Conservation (phyloP, 441 rosid genomes). For the Jatropha podagrica region DNA sequence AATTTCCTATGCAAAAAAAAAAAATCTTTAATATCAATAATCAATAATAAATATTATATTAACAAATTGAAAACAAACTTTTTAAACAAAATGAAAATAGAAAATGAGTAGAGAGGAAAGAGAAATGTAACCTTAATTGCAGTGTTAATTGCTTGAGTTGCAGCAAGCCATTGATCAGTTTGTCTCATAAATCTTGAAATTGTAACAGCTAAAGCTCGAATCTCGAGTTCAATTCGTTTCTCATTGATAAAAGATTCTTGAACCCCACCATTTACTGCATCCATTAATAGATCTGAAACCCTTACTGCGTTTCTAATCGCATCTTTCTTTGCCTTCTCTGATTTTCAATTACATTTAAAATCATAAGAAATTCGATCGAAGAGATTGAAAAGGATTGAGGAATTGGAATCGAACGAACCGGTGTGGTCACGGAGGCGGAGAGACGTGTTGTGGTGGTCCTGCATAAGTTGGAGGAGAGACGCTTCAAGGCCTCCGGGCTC, state of each 20-base stretch:
- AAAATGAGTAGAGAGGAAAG: not conserved
- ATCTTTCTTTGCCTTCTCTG: constrained; percentile 72
- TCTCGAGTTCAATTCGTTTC: constrained; percentile 71
- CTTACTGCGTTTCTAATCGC: constrained; percentile 51
- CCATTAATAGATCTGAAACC: constrained; percentile 69
- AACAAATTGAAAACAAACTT: too few species aligned
- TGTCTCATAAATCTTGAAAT: constrained; percentile 58
- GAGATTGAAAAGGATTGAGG: not conserved
- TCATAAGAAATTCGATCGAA: not conserved
- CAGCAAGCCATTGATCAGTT: constrained; percentile 72
- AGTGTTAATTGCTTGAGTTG: constrained; percentile 58
- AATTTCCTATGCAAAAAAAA: constrained; percentile 46
- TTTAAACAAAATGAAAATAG: not conserved
- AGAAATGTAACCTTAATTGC: constrained; percentile 49
- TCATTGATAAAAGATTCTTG: constrained; percentile 63
- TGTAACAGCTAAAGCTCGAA: constrained; percentile 53
- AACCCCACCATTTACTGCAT: constrained; percentile 75
- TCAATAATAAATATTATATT: not conserved
- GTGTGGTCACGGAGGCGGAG: constrained; percentile 57
- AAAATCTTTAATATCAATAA: not conserved
- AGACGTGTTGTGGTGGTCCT: constrained; percentile 52
- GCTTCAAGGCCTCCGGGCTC: constrained; percentile 54
- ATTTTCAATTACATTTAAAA: not conserved
- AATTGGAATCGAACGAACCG: constrained; percentile 32
- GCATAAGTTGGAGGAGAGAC: constrained; percentile 57